Conservation (phyloP, 768 basidiomycete species). For the Termitomyces titanicus region DNA sequence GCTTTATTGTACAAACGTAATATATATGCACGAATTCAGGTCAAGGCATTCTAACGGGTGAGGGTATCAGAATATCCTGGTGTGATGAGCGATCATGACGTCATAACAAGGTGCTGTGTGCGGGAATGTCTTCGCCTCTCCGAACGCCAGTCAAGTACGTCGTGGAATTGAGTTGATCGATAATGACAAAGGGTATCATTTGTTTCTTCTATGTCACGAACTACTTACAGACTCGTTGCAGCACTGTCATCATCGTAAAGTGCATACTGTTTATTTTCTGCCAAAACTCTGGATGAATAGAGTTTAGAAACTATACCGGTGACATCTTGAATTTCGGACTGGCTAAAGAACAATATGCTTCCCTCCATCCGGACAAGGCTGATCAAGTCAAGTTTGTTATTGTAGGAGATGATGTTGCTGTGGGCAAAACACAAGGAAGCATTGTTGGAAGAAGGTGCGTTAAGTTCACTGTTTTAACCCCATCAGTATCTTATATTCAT, state of each 20-base stretch:
- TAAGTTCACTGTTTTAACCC: neutral
- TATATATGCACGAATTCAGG: slow-evolving; percentile 35
- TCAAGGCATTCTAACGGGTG: slow-evolving; percentile 74
- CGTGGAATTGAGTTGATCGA: slow-evolving; percentile 75
- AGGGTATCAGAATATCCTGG: neutral
- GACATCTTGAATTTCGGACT: slow-evolving; percentile 91
- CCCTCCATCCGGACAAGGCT: slow-evolving; percentile 62
- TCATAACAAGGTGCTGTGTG: slow-evolving; percentile 60
- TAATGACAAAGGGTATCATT: slow-evolving; percentile 63
- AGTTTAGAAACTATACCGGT: slow-evolving; percentile 77
- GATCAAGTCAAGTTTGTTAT: slow-evolving; percentile 71
- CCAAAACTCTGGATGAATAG: neutral
- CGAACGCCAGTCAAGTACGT: slow-evolving; percentile 80
- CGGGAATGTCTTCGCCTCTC: slow-evolving; percentile 88
- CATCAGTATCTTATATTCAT: neutral
- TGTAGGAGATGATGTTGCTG: slow-evolving; percentile 89
- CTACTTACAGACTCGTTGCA: slow-evolving; percentile 20
- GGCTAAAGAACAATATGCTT: slow-evolving; percentile 80
- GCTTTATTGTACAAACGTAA: neutral
- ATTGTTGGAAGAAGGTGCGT: slow-evolving; percentile 78
- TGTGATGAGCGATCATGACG: no score
- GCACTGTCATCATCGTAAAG: slow-evolving; percentile 85
- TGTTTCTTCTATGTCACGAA: neutral
- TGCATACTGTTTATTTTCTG: slow-evolving; percentile 23
- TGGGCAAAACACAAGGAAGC: slow-evolving; percentile 73